Base-by-base conservation (phyloP, 805 yeast species). In the Saccharomyces paradoxus region DNA sequence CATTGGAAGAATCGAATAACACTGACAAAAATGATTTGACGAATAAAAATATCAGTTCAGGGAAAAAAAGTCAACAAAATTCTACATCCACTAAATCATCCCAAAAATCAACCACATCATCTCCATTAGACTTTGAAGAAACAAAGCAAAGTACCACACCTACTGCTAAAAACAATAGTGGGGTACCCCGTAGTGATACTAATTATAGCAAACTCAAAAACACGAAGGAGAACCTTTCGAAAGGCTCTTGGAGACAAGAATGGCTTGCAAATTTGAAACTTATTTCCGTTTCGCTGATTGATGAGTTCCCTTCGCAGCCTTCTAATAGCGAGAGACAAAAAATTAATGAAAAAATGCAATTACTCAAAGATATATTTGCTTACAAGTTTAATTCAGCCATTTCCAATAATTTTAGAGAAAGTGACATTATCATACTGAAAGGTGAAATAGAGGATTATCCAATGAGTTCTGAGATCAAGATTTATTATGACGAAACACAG, bases 201-300 rank as follows among this genome's bases (percentile, higher is more conserved):
- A 24, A 13, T 27, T n/a, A 30, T 22, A 7, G 10, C 13, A 37
- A 26, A 50, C 4, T 4, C 22, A 21, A 37, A 10, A 17, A 29
- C 21, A 14, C n/a, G 13, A 47, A 47, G 31, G 21, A 26, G 32
- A 27, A 30, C 28, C 32, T 30, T 5, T 49, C 53, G 1, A 58
- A 53, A 50, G 55, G 55, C 26, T 37, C 22, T n/a, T 61, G 61
- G 62, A 56, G 32, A 30, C 46, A 48, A 9, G 59, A 55, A 27
- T 58, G 60, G 61, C 53, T 46, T 7, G 31, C 46, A 37, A 56
- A 52, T 27, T 50, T 61, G 27, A 55, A 54, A 41, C 60, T 17
- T 55, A 48, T 41, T 56, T 60, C 27, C 55, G 53, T 54, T 27
- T 53, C 49, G 5, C 21, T 62, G n/a, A 41, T 50, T 2, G 53